Evolutionary conservation across 495 filamentous ascomycete species (phyloP).

Genomic region (Aspergillus funiculosus): DNA sequence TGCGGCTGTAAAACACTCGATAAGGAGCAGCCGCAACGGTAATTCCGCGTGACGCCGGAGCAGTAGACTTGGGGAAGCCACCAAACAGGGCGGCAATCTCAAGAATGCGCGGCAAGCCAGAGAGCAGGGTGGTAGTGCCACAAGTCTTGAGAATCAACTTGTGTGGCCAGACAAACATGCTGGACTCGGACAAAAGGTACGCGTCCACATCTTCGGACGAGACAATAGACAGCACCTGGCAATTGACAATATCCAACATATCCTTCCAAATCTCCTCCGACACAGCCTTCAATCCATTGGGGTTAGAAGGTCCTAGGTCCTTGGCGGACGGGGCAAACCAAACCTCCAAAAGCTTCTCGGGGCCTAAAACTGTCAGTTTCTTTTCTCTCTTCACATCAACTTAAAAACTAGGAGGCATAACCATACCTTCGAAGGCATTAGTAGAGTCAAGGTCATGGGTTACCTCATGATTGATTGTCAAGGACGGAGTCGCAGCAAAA

Average conservation of each 20-base stretch:
- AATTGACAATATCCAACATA: conserved; percentile 97
- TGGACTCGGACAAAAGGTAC: conserved; percentile 96
- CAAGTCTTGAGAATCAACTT: conserved; percentile 99
- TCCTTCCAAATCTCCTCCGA: conserved; percentile 81
- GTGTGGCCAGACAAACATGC: conserved; percentile 99
- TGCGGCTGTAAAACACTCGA: conserved; percentile 96
- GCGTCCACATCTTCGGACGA: conserved; percentile 95
- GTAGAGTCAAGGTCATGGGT: conserved; percentile 90
- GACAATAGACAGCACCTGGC: conserved; percentile 93
- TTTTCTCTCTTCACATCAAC: not conserved
- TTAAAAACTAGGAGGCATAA: not conserved
- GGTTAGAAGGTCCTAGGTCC: conserved; percentile 62
- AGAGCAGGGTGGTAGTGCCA: conserved; percentile 90
- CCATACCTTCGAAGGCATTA: conserved; percentile 90
- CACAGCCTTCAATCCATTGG: conserved; percentile 81
- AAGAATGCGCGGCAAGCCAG: conserved; percentile 80
- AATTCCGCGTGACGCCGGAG: conserved; percentile 48
- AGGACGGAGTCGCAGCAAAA: conserved; percentile 67
- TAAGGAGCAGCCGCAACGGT: conserved; percentile 76
- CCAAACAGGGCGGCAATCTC: conserved; percentile 83
- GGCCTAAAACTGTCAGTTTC: conserved; percentile 49
- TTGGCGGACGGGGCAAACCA: conserved; percentile 88
- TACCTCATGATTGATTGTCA: conserved; percentile 96
- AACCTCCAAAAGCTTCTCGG: conserved; percentile 97
- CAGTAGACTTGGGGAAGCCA: conserved; percentile 68